Conservation (phyloP, 805 yeast species). For the Trichomonascus vanleenenianus region DNA sequence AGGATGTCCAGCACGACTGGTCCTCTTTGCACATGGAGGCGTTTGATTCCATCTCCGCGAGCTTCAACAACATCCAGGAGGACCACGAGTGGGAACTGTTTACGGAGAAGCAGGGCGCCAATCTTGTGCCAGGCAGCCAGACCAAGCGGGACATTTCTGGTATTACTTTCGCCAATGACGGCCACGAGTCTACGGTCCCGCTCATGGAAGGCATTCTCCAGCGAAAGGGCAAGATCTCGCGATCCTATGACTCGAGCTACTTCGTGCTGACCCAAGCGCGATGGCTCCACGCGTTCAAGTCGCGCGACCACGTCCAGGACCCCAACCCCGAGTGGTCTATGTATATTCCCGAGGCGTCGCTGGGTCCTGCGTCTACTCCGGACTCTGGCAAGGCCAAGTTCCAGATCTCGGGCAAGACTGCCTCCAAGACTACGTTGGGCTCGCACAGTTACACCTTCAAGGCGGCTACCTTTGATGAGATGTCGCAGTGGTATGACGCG, state of each 20-base stretch:
- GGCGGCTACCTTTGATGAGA: conserved; percentile 39
- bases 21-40: conserved; percentile 26
- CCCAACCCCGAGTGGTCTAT: conserved; percentile 40
- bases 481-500: conserved; percentile 40
- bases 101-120: conserved; percentile 25
- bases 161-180: conserved; percentile 34
- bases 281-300: conserved; percentile 40
- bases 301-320: conserved; percentile 35
- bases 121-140: conserved; percentile 27
- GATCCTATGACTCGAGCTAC: conserved; percentile 35
- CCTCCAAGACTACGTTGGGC: conserved; percentile 24
- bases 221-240: conserved; percentile 38
- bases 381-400: conserved; percentile 34
- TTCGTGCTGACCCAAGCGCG: conserved; percentile 42
- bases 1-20: conserved; percentile 25
- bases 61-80: conserved; percentile 30
- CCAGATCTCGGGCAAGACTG: conserved; percentile 38
- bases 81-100: conserved; percentile 42
- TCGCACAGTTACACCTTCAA: conserved; percentile 34
- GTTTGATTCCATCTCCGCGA: conserved; percentile 25
- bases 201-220: conserved; percentile 40
- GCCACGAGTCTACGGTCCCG: conserved; percentile 37
- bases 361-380: conserved; percentile 30
- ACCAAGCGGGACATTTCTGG: conserved; percentile 32
- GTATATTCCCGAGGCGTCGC: conserved; percentile 39